Conservation (phyloP, 2,329 filamentous ascomycete genomes). For the Coleophoma eucalyptorum region DNA sequence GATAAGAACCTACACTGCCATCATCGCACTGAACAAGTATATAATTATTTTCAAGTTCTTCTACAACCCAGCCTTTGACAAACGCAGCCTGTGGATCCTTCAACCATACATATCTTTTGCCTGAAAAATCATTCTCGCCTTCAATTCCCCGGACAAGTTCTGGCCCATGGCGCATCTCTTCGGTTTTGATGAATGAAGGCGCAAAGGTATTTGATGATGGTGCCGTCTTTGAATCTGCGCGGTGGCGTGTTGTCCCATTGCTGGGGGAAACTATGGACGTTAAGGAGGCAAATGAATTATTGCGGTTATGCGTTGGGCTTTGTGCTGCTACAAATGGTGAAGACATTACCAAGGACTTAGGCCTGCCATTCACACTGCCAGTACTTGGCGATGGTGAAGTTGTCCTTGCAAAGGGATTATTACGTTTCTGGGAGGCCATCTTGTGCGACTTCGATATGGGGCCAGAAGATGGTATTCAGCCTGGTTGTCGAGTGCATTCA, state of each 20-base stretch:
- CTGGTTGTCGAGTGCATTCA: not conserved
- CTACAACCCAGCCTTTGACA: slow-evolving; percentile 86
- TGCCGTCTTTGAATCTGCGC: slow-evolving; percentile 63
- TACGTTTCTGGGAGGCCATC: slow-evolving; percentile 64
- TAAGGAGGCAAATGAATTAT: slow-evolving; percentile 61
- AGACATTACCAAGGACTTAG: slow-evolving; percentile 70
- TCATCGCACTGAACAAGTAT: slow-evolving; percentile 91
- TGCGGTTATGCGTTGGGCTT: slow-evolving; percentile 56
- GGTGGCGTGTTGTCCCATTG: slow-evolving; percentile 28
- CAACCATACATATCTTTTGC: slow-evolving; percentile 97
- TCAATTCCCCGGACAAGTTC: slow-evolving; percentile 72
- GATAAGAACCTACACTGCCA: slow-evolving; percentile 62
- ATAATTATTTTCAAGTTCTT: slow-evolving; percentile 66
- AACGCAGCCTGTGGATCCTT: slow-evolving; percentile 85
- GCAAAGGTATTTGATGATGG: slow-evolving; percentile 81
- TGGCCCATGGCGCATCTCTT: slow-evolving; percentile 60
- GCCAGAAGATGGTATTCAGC: slow-evolving; percentile 4
- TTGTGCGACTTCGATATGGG: slow-evolving; percentile 23
- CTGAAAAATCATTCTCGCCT: slow-evolving; percentile 97
- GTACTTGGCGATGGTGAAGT: slow-evolving; percentile 63
- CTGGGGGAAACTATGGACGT: slow-evolving; percentile 29
- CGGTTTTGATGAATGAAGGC: slow-evolving; percentile 90
- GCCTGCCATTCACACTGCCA: slow-evolving; percentile 47
- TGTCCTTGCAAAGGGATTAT: slow-evolving; percentile 74
- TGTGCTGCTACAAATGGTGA: slow-evolving; percentile 27